Conservation (phyloP, 805 yeast species). For the Nakazawaea pomicola region DNA sequence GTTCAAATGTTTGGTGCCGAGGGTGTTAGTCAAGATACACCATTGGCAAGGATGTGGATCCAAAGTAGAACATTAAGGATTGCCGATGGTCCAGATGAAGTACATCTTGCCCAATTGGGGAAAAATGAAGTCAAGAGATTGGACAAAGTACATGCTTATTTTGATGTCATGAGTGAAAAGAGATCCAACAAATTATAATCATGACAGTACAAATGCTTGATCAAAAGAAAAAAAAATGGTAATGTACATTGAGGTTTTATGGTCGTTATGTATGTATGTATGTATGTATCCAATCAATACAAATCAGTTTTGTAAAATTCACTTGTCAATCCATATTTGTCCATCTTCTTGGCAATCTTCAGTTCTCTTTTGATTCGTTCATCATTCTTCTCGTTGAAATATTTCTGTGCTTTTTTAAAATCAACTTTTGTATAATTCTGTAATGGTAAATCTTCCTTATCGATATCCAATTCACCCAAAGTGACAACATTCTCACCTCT, state of each 20-base stretch:
- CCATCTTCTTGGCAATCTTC: constrained; percentile 41
- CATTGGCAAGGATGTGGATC: constrained; percentile 49
- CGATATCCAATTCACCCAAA: constrained; percentile 91
- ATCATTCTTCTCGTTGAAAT: constrained; percentile 24
- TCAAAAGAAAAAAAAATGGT: constrained; percentile 7
- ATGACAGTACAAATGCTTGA: constrained; percentile 14
- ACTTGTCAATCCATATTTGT: constrained; percentile 50
- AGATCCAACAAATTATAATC: constrained; percentile 13
- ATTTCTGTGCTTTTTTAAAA: constrained; percentile 53
- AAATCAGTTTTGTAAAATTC: constrained; percentile 53
- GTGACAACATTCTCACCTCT: constrained; percentile 96
- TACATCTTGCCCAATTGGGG: constrained; percentile 54
- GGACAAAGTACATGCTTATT: constrained; percentile 29
- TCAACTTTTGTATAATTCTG: constrained; percentile 49
- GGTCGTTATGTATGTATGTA: background rate
- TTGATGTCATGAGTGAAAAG: constrained; percentile 8
- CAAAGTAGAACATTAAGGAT: constrained; percentile 50
- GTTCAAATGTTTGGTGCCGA: constrained; percentile 63
- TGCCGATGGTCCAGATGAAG: constrained; percentile 71
- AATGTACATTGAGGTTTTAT: background rate
- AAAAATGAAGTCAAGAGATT: constrained; percentile 38
- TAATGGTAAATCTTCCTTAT: constrained; percentile 70
- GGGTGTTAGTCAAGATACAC: constrained; percentile 59
- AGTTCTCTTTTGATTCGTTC: constrained; percentile 36
- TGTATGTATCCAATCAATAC: constrained; percentile 28